Evolutionary conservation across 192 early-diverging fungal genomes (phyloP).

Genomic region (Gaertneriomyces semiglobifer): DNA sequence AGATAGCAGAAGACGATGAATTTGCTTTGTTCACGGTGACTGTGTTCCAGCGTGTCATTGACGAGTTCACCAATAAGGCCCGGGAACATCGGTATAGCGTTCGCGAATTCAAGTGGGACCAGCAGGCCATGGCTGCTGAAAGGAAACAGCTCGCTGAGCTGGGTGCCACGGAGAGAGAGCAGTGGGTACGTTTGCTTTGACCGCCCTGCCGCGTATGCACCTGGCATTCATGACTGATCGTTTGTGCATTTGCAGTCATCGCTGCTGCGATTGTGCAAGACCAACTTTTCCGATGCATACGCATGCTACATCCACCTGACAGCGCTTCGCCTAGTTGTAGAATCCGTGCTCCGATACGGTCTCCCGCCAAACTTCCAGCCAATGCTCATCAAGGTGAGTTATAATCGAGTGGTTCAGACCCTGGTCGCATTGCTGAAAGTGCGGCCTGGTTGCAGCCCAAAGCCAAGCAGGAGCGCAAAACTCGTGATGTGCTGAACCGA

Average conservation of each 20-base stretch:
- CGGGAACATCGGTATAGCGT: conserved; percentile 89
- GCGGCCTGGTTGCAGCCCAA: conserved; percentile 50
- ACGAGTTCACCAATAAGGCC: conserved; percentile 88
- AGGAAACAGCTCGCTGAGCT: conserved; percentile 60
- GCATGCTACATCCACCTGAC: conserved; percentile 93
- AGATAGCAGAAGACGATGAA: conserved; percentile 93
- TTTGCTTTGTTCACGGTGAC: conserved; percentile 89
- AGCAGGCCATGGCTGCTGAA: conserved; percentile 60
- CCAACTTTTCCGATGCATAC: conserved; percentile 93
- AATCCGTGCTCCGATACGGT: conserved; percentile 95
- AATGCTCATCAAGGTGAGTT: conserved; percentile 63
- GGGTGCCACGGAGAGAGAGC: conserved; percentile 78
- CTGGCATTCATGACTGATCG: conserved; percentile 4
- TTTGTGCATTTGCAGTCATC: conserved; percentile 45
- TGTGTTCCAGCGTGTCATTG: conserved; percentile 80
- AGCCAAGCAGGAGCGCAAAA: conserved; percentile 77
- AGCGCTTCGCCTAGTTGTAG: conserved; percentile 91
- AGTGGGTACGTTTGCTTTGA: conserved; percentile 44
- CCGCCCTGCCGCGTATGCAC: not conserved
- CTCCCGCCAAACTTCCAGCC: conserved; percentile 90
- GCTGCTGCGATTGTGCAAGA: conserved; percentile 80
- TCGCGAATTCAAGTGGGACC: conserved; percentile 93
- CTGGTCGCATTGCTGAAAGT: not conserved
- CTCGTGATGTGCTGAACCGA: conserved; percentile 68
- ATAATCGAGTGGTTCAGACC: not conserved